Evolutionary conservation across 2,329 filamentous ascomycete genomes (phyloP).

Genomic region (Moelleriella libera): DNA sequence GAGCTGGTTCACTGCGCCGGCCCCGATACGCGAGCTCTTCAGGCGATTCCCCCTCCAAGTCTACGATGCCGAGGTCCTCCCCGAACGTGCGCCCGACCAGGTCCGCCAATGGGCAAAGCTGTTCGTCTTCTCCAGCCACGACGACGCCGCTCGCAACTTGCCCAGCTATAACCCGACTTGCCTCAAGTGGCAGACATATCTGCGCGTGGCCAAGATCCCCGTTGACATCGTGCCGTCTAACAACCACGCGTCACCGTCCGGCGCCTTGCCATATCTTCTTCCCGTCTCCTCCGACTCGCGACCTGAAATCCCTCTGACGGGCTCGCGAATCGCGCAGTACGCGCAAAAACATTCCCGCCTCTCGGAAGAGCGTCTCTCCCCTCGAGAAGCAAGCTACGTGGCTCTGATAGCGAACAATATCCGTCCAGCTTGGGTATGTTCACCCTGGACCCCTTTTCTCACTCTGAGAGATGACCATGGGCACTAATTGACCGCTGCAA

Average conservation of each 20-base stretch:
- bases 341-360: slow-evolving; percentile 29
- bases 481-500: background rate
- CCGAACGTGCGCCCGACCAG: slow-evolving; percentile 37
- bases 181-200: slow-evolving; percentile 91
- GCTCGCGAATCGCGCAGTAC: slow-evolving; percentile 53
- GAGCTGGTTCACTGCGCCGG: slow-evolving; percentile 43
- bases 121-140: slow-evolving; percentile 60
- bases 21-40: slow-evolving; percentile 70
- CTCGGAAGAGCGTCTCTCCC: slow-evolving; percentile 31
- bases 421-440: slow-evolving; percentile 68
- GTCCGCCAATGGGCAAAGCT: slow-evolving; percentile 38
- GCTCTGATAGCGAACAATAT: slow-evolving; percentile 64
- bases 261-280: slow-evolving; percentile 77
- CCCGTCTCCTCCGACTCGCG: slow-evolving; percentile 24
- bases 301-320: slow-evolving; percentile 40
- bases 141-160: slow-evolving; percentile 43
- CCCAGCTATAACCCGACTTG: slow-evolving; percentile 88
- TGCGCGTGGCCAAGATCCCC: slow-evolving; percentile 60
- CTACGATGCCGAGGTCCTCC: slow-evolving; percentile 63
- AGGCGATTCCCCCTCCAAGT: slow-evolving; percentile 67
- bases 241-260: slow-evolving; percentile 86
- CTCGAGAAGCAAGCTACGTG: slow-evolving; percentile 59
- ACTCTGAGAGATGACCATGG: too few species aligned
- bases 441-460: background rate
- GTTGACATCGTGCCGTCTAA: slow-evolving; percentile 59